Evolutionary conservation across 108 stramenopile genomes (phyloP).

Genomic region (Fistulifera solaris): DNA sequence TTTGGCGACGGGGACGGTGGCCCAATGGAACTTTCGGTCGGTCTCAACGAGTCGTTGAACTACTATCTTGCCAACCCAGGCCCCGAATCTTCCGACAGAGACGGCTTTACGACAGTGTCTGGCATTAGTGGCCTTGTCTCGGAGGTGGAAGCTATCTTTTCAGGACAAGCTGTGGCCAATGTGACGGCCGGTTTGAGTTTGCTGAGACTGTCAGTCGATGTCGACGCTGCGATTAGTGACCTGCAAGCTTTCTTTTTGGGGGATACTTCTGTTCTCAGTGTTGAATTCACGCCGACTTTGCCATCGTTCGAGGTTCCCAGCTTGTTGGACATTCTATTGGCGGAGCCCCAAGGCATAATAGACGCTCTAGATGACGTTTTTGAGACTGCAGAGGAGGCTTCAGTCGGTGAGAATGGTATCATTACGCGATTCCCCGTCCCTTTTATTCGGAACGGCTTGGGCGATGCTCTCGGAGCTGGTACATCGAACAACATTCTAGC

Average conservation of each 20-base stretch:
- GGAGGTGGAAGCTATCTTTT: slow-evolving; percentile 10
- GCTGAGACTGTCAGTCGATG: neutral
- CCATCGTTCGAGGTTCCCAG: neutral
- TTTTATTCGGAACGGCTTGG: neutral
- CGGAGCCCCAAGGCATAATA: slow-evolving; percentile 13
- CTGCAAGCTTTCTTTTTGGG: slow-evolving; percentile 9
- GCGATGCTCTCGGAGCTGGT: slow-evolving; percentile 9
- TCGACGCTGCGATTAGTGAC: slow-evolving; percentile 10
- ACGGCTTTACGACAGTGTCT: slow-evolving; percentile 1
- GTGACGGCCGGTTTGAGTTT: slow-evolving; percentile 1
- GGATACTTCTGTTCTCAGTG: neutral
- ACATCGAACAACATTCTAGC: neutral
- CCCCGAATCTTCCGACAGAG: neutral
- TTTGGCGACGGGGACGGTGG: neutral
- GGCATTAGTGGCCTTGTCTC: slow-evolving; percentile 9
- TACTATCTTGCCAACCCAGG: slow-evolving; percentile 17
- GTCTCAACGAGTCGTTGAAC: slow-evolving; percentile 19
- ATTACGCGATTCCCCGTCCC: slow-evolving; percentile 17
- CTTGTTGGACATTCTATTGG: slow-evolving; percentile 14
- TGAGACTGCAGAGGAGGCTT: slow-evolving; percentile 10
- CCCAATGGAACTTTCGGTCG: slow-evolving; percentile 11
- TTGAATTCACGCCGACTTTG: neutral
- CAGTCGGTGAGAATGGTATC: slow-evolving; percentile 19
- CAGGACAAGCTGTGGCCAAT: slow-evolving; percentile 6
- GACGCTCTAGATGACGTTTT: slow-evolving; percentile 21